Base-by-base conservation (phyloP, 2,329 filamentous ascomycete species). In the Clarireedia monteithiana region DNA sequence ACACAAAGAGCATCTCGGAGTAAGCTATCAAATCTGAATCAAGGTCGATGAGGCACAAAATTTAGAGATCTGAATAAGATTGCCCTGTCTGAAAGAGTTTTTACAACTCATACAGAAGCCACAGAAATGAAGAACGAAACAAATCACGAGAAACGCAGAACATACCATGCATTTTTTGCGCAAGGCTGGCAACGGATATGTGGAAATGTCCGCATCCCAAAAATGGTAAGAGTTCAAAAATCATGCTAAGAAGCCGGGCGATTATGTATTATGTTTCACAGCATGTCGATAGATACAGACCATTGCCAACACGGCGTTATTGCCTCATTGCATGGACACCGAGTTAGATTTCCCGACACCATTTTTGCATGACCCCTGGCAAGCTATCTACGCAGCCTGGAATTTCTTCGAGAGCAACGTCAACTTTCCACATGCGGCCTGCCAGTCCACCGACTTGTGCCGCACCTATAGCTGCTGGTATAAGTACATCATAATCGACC, bases 391-490 rank as follows among this genome's bases (percentile, higher is more conserved):
- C 80, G 14, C 77, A 81, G 24, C 76, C 73, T 1, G 84, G 82
- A 64, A 94, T 88, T 76, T 95, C 89, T 69, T 91, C 87, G 55
- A 94, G 73, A 48, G 80, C 80, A 30, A 94, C 83, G 69, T 94
- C 89, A 36, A 87, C 80, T 71, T 83, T 84, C 75, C 85, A 86
- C 84, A 87, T 86, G 69, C 81, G 81, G 56, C 79, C 81, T 66
- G 83, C 83, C 17, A 83, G 68, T 3, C 82, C 81, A 15, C 76
- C 77, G 53, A 80, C 74, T 17, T 76, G 76, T 48, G 73, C 73
- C 30, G 77, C 77, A 34, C 79, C 81, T 64, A 85, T 78, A 15
- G 80, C 80, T 2, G 81, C 84, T 4, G 86, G 83, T 59, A 91
- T 77, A 7, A 92, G 72, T 36, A 94, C 68, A 1, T 85, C 86